Evolutionary conservation across 208 protist genomes (phyloP), one percentile per base, ranked within the genome.

Genomic region (Tritrichomonas foetus): DNA sequence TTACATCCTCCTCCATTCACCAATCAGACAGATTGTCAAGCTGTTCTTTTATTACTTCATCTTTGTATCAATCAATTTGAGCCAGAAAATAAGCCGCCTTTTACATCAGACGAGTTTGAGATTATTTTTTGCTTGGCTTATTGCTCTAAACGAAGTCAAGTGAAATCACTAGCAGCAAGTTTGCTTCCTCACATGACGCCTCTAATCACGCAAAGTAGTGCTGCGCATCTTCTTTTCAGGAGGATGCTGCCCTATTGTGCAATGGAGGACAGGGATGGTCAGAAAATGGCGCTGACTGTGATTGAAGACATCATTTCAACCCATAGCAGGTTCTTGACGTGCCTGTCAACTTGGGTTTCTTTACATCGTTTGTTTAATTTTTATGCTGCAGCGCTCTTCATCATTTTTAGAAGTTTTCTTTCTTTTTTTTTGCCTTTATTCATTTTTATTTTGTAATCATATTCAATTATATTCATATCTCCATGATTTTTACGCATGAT

Each of bases 201-300:
- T 39, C 47, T 53, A 5, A 50, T 89, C 22, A 22, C 47, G 3
- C 14, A 89, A 33, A 89, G 47, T 16, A 57, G n/a, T 57, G 78
- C 78, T 11, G 25, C 78, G 14, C 78, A 89, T 30, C 16, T 89
- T 39, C 41, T 57, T 3, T 89, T 89, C 47, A 53, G 78, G 57
- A 53, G 78, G 27, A 89, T 89, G 78, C 78, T 89, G 1, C 78
- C 78, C 13, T 89, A 89, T 57, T 89, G 78, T 36, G 41, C 47
- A 20, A 89, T 89, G 78, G 78, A 57, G 9, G 39, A 53, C 30
- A 13, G 47, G 1, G 44, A 89, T 47, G 78, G 78, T 27, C 41
- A 36, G 0, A 89, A 89, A 57, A 33, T 14, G 8, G 78, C 78
- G 0, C 57, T 89, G 1, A 57, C 3, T 14, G 27, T 89, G 3